phyloP scores from a whole-genome alignment of 2,329 filamentous ascomycete genomes.

The Neonectria ditissima region DNA sequence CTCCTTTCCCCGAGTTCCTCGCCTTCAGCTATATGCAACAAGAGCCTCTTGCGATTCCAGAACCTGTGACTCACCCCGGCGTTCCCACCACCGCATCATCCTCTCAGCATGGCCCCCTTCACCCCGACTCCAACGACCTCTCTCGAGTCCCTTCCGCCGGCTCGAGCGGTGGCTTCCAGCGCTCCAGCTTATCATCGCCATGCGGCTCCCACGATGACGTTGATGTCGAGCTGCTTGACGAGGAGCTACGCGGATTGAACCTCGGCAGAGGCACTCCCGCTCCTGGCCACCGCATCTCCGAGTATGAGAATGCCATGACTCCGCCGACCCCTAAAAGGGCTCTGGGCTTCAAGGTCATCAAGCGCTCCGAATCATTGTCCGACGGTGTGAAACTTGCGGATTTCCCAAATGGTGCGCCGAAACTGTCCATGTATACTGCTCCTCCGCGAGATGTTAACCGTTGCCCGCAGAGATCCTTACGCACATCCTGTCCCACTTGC shows the following conservation, averaged over 20 bases:
- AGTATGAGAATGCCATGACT: slow-evolving; percentile 71
- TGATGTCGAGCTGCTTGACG: slow-evolving; percentile 60
- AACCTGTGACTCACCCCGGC: slow-evolving; percentile 55
- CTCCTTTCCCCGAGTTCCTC: slow-evolving; percentile 48
- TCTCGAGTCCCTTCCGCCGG: slow-evolving; percentile 48
- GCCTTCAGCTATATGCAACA: slow-evolving; percentile 73
- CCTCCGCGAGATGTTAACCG: slow-evolving; percentile 30
- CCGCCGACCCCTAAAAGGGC: slow-evolving; percentile 60
- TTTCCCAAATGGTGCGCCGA: slow-evolving; percentile 83
- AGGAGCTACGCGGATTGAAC: slow-evolving; percentile 66
- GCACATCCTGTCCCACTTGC: slow-evolving; percentile 89
- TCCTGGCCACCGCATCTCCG: slow-evolving; percentile 66
- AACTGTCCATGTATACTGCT: neutral
- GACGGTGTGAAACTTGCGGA: slow-evolving; percentile 61
- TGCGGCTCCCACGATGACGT: slow-evolving; percentile 48
- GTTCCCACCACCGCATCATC: slow-evolving; percentile 48
- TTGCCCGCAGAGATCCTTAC: slow-evolving; percentile 82
- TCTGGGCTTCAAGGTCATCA: slow-evolving; percentile 67
- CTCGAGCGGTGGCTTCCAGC: slow-evolving; percentile 53
- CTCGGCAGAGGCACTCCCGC: slow-evolving; percentile 46
- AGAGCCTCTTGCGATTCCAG: slow-evolving; percentile 63
- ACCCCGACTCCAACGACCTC: slow-evolving; percentile 56
- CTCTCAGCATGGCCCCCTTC: slow-evolving; percentile 69
- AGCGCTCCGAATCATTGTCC: slow-evolving; percentile 55
- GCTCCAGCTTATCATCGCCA: slow-evolving; percentile 46